Base-by-base conservation (phyloP, 31 red algal genomes). In the Porphyra umbilicalis region DNA sequence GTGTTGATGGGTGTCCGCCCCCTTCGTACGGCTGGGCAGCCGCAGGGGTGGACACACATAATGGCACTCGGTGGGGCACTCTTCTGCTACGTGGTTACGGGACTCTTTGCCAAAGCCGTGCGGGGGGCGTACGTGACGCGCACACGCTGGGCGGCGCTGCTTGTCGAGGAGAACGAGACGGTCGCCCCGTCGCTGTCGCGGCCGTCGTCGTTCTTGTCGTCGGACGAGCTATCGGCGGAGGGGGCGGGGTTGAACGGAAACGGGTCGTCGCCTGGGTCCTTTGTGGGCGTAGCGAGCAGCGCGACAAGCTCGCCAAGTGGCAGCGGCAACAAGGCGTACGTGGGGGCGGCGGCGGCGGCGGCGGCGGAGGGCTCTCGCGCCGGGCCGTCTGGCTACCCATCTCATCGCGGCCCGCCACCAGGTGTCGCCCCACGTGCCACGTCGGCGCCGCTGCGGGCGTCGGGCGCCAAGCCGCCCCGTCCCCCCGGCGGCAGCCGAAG, bases 41-140 rank as follows among this genome's bases (percentile, higher is more conserved):
- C 36, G 31, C 77, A 37, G 33, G 87, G 87, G 8, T 89, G 87
- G 87, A 77, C 87, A 9, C 46, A 82, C 78, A 44, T 89, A 18
- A 89, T 80, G 80, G 87, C 81, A 5, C 79, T 83, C 33, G 81
- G 81, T 39, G 87, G 81, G 39, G 87, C 87, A 25, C 35, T 89
- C 29, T 80, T 77, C 16, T 39, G 80, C 39, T 89, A 83, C 75
- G 38, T 89, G 13, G 82, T 89, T 32, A 79, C 87, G 35, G 80
- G 80, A 20, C 76, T 89, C 35, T 83, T 77, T 33, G 33, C 82
- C 32, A 44, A 46, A 15, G 39, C 87, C 0, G 75, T 89, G 87
- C 74, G 79, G 36, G 68, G 76, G 33, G 87, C 39, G 33, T 33
- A 36, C 31, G 79, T 78, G 31, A 35, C 35, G 9, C 32, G 77